Percentiles rank a stretch among this genome's conserved stretches.
These are phyloP conservation scores for Lentithecium fluviatile DNA, from an alignment of 495 filamentous ascomycete genomes.

Conservation along the genomic window DNA sequence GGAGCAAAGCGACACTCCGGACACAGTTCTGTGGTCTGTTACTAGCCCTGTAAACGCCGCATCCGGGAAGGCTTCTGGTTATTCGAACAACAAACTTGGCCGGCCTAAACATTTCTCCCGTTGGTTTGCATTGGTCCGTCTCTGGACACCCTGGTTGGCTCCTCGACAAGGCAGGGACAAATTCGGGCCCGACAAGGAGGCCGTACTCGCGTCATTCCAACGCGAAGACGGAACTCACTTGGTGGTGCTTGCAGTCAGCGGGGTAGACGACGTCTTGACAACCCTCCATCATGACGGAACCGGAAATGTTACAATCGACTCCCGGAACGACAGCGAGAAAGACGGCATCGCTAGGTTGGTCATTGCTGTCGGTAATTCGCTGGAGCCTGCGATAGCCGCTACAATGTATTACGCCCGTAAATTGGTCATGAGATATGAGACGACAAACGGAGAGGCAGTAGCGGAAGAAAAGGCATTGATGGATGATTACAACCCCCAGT, in stretches of 20 bases:
- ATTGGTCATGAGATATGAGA: conserved; percentile 50
- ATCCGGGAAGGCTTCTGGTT: conserved; percentile 55
- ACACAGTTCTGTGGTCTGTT: conserved; percentile 70
- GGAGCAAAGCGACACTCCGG: conserved; percentile 63
- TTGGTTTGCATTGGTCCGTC: conserved; percentile 78
- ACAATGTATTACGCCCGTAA: conserved; percentile 83
- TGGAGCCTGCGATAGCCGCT: conserved; percentile 75
- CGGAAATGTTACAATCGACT: conserved; percentile 66
- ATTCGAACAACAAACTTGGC: conserved; percentile 60
- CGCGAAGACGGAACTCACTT: conserved; percentile 71
- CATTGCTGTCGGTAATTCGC: conserved; percentile 68
- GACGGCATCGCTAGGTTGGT: conserved; percentile 62
- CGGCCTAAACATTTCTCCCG: conserved; percentile 55
- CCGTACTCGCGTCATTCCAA: conserved; percentile 77
- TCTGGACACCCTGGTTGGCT: conserved; percentile 81
- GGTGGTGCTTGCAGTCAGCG: conserved; percentile 79
- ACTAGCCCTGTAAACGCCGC: conserved; percentile 56
- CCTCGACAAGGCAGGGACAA: conserved; percentile 73
- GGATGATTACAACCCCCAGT: conserved; percentile 60
- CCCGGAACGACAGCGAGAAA: conserved; percentile 64
- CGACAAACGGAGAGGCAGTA: conserved; percentile 35
- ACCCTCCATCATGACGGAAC: conserved; percentile 63
- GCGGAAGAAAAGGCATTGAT: conserved; percentile 45
- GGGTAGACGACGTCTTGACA: conserved; percentile 68
- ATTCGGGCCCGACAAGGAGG: conserved; percentile 71